A percentile compares a stretch with the other conserved stretches of the same genome.
These are phyloP conservation scores for Neurospora cerealis DNA, from an alignment of 495 filamentous ascomycete species.

Conservation along the genomic window DNA sequence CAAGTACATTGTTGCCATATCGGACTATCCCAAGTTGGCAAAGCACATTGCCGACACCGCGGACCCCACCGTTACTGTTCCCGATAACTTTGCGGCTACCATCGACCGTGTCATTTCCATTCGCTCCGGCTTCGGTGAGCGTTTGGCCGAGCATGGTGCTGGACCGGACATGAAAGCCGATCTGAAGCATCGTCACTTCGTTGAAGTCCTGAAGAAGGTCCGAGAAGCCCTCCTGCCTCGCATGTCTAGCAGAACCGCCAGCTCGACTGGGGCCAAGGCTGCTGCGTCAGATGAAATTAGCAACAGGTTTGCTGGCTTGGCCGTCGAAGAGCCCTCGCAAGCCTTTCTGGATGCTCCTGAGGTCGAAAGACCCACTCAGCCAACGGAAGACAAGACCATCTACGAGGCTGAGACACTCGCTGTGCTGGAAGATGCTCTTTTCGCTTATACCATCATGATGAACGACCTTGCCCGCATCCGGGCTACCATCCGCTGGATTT, in stretches of 20 bases:
- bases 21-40: constrained; percentile 29
- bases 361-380: constrained; percentile 8
- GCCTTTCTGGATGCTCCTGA: constrained; percentile 24
- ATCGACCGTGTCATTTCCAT: constrained; percentile 20
- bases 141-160: constrained; percentile 10
- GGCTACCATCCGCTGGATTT: constrained; percentile 11
- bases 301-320: constrained; percentile 23
- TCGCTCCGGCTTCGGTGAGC: constrained; percentile 9
- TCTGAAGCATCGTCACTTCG: constrained; percentile 25
- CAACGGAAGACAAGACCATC: background rate
- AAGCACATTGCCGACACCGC: constrained; percentile 20
- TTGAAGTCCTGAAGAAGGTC: constrained; percentile 22
- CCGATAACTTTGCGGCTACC: constrained; percentile 11
- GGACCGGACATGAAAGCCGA: constrained; percentile 10
- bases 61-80: constrained; percentile 16
- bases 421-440: constrained; percentile 15
- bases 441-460: constrained; percentile 13
- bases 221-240: constrained; percentile 19
- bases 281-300: background rate
- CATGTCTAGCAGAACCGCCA: constrained; percentile 1
- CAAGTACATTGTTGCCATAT: constrained; percentile 27
- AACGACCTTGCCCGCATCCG: constrained; percentile 16
- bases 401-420: constrained; percentile 27
- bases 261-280: background rate
- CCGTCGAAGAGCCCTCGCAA: constrained; percentile 28